Conservation (phyloP, 352 stramenopile species). For the Pythium aristosporum region DNA sequence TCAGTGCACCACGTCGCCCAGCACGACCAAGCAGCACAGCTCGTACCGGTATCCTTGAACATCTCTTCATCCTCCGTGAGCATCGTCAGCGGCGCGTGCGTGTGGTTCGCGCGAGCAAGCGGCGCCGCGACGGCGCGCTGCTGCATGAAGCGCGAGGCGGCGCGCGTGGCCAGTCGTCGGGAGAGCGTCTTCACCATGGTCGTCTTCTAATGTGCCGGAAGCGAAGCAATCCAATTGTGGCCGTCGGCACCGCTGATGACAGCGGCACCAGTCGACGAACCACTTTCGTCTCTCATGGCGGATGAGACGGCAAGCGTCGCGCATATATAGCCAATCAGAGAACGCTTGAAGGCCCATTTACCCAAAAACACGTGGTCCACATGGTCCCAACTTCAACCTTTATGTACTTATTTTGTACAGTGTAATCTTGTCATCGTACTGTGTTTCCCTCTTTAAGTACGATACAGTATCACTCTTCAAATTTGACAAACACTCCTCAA, state of each 20-base stretch:
- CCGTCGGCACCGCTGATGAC: not conserved
- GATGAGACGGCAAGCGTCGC: conserved; percentile 5
- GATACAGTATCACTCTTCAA: too few relatives aligned
- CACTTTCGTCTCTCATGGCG: not conserved
- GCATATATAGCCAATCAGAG: conserved; percentile 16
- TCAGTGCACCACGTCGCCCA: not conserved
- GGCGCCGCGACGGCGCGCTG: not conserved
- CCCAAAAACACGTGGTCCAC: conserved; percentile 26
- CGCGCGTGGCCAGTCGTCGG: conserved; percentile 18
- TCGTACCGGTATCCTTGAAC: conserved; percentile 77
- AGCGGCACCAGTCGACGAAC: conserved; percentile 3
- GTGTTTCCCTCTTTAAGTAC: conserved; percentile 13
- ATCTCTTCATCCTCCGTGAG: conserved; percentile 78
- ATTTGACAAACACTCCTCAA: too few relatives aligned
- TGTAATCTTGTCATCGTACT: not conserved
- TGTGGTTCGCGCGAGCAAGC: conserved; percentile 23
- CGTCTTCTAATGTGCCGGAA: too few relatives aligned
- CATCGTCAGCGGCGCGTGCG: conserved; percentile 50
- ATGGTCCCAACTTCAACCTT: conserved; percentile 22
- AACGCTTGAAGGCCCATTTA: conserved; percentile 1
- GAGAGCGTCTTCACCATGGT: conserved; percentile 24
- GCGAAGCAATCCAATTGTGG: conserved; percentile 18
- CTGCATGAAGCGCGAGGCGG: conserved; percentile 15
- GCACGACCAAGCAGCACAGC: not conserved
- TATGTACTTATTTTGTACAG: conserved; percentile 9